Evolutionary conservation across 306 rosid genomes (phyloP), one percentile per base, ranked within the genome.

Genomic region (Cucurbita argyrosperma): DNA sequence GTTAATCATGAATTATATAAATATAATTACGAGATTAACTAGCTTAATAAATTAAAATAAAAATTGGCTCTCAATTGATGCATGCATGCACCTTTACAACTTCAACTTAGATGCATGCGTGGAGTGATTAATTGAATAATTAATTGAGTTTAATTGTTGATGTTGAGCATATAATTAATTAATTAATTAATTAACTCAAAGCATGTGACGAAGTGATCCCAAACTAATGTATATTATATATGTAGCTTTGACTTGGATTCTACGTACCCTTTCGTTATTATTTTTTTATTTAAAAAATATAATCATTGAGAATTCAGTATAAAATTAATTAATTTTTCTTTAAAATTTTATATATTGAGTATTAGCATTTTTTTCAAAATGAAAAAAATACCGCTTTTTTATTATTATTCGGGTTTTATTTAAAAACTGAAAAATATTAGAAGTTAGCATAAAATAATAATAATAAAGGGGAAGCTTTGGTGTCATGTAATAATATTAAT

Each of bases 211-310:
- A 66, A 66, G 72, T 66, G 72, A 45, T 45, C n/a, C 21, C 6
- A 10, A 11, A 10, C 26, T 18, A 43, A 66, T 66, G 5, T 66
- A 19, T 66, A 66, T 66, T 21, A 19, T 45, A 30, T 43, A 21
- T 19, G 55, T 66, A 21, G 39, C 72, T 66, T 66, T 66, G 72
- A 66, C 72, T 66, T 45, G 54, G 55, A 66, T 66, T 66, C n/a
- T 66, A 66, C 46, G 72, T 66, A 45, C 72, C 72, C 21, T 66
- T 45, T 26, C 11, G 12, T 45, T 50, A 8, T n/a, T 50, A 50
- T 5, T 63, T 15, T 15, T 0, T 37, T 37, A 37, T 38, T 14
- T 61, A 4, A 61, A 35, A 0, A 9, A 23, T 10, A 35, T 21
- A 59, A 45, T 45, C 21, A 21, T 66, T 45, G 39, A 66, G 18